Conservation (phyloP, 2,329 filamentous ascomycete species). For the Didymella pomorum region DNA sequence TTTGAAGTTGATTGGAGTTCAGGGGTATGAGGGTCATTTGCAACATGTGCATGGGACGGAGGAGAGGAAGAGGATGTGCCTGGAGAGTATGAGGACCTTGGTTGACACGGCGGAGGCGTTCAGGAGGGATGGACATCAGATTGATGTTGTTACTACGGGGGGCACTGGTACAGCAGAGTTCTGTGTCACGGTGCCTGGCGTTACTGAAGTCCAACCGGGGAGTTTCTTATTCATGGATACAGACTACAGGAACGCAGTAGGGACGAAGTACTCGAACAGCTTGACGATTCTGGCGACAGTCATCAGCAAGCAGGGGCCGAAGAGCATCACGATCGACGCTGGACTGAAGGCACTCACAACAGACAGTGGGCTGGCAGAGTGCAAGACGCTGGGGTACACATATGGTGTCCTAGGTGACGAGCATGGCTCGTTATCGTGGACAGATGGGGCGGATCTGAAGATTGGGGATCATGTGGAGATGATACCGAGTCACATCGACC, state of each 20-base stretch:
- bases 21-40: constrained; percentile 63
- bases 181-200: constrained; percentile 59
- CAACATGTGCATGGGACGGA: constrained; percentile 59
- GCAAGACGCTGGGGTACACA: constrained; percentile 52
- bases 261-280: constrained; percentile 59
- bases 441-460: constrained; percentile 50
- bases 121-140: constrained; percentile 53
- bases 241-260: constrained; percentile 63
- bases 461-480: constrained; percentile 61
- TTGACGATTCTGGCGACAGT: constrained; percentile 60
- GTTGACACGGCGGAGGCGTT: constrained; percentile 55
- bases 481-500: constrained; percentile 64
- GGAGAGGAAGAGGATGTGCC: constrained; percentile 54
- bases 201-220: constrained; percentile 64
- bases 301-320: constrained; percentile 57
- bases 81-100: constrained; percentile 57
- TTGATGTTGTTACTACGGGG: constrained; percentile 61
- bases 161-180: constrained; percentile 64
- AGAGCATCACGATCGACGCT: constrained; percentile 58
- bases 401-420: constrained; percentile 60
- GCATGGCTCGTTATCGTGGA: constrained; percentile 59
- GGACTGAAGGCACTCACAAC: constrained; percentile 62
- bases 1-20: constrained; percentile 58
- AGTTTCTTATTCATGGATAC: constrained; percentile 67
- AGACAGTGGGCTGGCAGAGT: constrained; percentile 61